phyloP scores from a whole-genome alignment of 495 filamentous ascomycete species.

The Penicillium crystallinum region DNA sequence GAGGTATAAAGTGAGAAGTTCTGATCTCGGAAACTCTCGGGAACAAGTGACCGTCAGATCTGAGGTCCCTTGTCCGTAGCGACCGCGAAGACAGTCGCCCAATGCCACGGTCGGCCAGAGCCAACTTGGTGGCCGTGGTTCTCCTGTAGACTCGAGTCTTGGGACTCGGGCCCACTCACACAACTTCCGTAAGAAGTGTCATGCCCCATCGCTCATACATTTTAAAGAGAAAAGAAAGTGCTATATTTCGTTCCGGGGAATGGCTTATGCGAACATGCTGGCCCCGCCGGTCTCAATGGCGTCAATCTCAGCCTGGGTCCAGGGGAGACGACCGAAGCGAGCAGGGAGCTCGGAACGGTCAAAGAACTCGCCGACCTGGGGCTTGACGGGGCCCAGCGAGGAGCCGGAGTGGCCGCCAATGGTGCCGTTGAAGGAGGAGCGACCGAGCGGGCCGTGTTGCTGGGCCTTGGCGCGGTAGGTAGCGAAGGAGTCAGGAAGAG shows the following conservation, averaged over 20 bases:
- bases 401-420: conserved; percentile 63
- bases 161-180: neutral
- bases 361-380: conserved; percentile 72
- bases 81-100: neutral
- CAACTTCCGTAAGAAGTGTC: conserved; percentile 21
- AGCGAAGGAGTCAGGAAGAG: conserved; percentile 72
- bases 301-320: conserved; percentile 82
- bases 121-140: conserved; percentile 3
- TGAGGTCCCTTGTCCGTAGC: neutral
- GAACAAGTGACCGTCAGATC: neutral
- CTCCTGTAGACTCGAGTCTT: conserved; percentile 1
- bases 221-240: neutral
- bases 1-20: conserved; percentile 2
- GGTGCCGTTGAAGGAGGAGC: conserved; percentile 40
- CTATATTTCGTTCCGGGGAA: neutral
- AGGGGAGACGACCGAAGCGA: conserved; percentile 69
- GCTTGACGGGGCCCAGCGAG: conserved; percentile 63
- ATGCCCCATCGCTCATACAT: conserved; percentile 21
- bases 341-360: conserved; percentile 82
- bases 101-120: neutral
- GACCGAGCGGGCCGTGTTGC: conserved; percentile 81
- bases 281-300: conserved; percentile 91
- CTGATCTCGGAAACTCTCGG: neutral
- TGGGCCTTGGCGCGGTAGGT: conserved; percentile 87
- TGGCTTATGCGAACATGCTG: conserved; percentile 51